These are phyloP conservation scores for Spergularia azorica DNA, from an alignment of 179 eudicot genomes.

Conservation along the genomic window DNA sequence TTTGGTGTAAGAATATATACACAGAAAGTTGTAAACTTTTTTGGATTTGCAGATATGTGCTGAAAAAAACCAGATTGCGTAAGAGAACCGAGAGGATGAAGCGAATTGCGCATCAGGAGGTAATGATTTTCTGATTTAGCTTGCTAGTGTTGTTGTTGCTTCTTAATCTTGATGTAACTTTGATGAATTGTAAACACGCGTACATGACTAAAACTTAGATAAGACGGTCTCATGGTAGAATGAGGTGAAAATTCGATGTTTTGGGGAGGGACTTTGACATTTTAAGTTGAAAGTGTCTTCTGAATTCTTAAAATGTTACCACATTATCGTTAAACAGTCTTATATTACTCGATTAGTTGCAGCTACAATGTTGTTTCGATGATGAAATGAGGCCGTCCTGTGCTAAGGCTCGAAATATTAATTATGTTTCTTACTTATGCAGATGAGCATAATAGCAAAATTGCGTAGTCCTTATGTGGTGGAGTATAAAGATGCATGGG, in stretches of 20 bases:
- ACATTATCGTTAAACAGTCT: too few species aligned
- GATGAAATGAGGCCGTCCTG: not conserved
- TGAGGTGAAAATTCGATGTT: too few species aligned
- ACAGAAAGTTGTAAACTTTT: not conserved
- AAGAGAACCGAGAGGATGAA: constrained; percentile 89
- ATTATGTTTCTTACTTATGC: constrained; percentile 13
- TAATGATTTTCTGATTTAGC: constrained; percentile 20
- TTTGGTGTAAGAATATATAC: not conserved
- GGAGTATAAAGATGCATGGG: constrained; percentile 92
- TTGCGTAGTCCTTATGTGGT: constrained; percentile 78
- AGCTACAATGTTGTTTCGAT: too few species aligned
- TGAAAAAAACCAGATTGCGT: constrained; percentile 79
- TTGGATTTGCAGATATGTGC: constrained; percentile 57
- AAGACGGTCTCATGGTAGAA: not conserved
- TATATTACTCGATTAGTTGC: too few species aligned
- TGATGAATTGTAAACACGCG: too few species aligned
- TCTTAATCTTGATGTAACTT: too few species aligned
- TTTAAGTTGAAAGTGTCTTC: too few species aligned
- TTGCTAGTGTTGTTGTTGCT: not conserved
- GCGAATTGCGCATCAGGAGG: constrained; percentile 91
- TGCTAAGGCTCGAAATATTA: constrained; percentile 7
- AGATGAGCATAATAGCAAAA: constrained; percentile 84
- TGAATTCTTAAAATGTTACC: too few species aligned
- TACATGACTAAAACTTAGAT: not conserved
- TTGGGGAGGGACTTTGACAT: too few species aligned